phyloP scores from a whole-genome alignment of 164 flowering plant species.

The Annona cherimola region DNA sequence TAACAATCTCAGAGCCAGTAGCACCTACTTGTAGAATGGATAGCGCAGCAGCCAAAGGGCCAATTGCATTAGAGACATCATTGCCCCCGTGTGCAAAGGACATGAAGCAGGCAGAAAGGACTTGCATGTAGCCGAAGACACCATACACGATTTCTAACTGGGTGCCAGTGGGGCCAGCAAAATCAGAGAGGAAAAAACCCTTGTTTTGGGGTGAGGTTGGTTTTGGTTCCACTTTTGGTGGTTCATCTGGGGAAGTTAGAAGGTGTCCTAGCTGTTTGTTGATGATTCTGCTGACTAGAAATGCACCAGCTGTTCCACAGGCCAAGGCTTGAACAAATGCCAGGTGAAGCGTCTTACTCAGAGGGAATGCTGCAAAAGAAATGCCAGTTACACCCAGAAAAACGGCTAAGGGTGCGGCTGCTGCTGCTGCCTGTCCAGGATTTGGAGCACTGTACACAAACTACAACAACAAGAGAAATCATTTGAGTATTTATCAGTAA shows the following conservation, averaged over 20 bases:
- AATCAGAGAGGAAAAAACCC: constrained; percentile 67
- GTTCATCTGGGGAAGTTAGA: constrained; percentile 25
- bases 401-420: constrained; percentile 91
- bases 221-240: constrained; percentile 17
- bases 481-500: no score
- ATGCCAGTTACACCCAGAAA: constrained; percentile 80
- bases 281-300: constrained; percentile 56
- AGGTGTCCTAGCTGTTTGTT: constrained; percentile 85
- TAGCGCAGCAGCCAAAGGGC: constrained; percentile 91
- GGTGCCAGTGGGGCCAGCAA: constrained; percentile 92
- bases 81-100: constrained; percentile 99
- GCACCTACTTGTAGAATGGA: constrained; percentile 66
- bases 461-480: constrained; percentile 29
- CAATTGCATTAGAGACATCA: constrained; percentile 97
- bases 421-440: constrained; percentile 95
- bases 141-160: constrained; percentile 90
- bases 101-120: constrained; percentile 98
- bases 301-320: constrained; percentile 64
- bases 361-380: constrained; percentile 80
- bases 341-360: constrained; percentile 51
- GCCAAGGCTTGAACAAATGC: constrained; percentile 79
- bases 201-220: constrained; percentile 22
- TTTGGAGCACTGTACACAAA: constrained; percentile 98
- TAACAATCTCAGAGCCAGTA: constrained; percentile 64
- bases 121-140: constrained; percentile 97